Base-by-base conservation (phyloP, 306 rosid genomes). In the Vigna trinervia region DNA sequence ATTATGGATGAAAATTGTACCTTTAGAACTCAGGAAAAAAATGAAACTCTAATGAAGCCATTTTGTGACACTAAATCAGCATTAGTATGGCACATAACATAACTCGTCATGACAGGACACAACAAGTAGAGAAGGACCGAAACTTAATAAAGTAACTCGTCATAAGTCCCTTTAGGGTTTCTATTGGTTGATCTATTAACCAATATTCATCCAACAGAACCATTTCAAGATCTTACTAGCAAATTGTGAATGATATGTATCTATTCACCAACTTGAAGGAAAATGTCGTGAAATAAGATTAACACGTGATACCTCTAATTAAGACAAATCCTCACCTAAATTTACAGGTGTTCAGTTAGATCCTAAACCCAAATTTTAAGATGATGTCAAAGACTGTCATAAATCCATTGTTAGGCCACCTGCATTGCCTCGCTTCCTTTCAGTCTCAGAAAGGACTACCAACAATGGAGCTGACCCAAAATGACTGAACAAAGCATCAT, bases 1-100 rank as follows among this genome's bases (percentile, higher is more conserved):
- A 19, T 67, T 67, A 65, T 39, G 34, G 71, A 63, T 65, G 71
- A 39, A 36, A 41, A 65, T 65, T 17, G 46, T 11, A 64, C 51
- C 11, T 39, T 15, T 2, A 17, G 52, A 39, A 12, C 71, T 10
- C 34, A 41, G 43, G 45, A 66, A 41, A 65, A 26, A 20, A 22
- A 67, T 45, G 72, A 22, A 12, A 60, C 41, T 2, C 67, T 12
- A 12, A 28, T 5, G 11, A 12, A 59, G 56, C 12, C 34, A 39
- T 43, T 67, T 45, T 22, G 38, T 45, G 9, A 45, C 19, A 67
- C 23, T 30, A 60, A 60, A 20, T 22, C 34, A 43, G 12, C 54
- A 43, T 67, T 39, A 45, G 20, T n/a, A 19, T 11, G 36, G 72
- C 6, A 67, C 72, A 43, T 38, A 22, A 17, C 50, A 14, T 36